Evolutionary conservation across 139 green algal species (phyloP).

Genomic region (Gonium pectorale): DNA sequence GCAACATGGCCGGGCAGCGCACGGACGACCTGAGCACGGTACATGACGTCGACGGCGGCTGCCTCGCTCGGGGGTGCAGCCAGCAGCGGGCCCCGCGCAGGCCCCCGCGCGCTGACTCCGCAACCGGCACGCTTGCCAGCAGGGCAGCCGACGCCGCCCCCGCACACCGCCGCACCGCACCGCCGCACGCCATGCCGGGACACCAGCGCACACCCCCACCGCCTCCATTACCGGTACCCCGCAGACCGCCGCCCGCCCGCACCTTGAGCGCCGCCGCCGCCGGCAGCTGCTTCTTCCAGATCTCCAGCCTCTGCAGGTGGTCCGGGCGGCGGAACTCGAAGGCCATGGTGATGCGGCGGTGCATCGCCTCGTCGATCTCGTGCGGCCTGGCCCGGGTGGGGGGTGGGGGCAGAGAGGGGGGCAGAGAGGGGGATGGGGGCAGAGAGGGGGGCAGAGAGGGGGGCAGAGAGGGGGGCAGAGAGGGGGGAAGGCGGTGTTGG

Average conservation of each 20-base stretch:
- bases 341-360: slow-evolving; percentile 43
- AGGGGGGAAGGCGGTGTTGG: no score
- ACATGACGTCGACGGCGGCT: background rate
- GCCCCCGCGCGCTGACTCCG: no score
- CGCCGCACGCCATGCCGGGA: no score
- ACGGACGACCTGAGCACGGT: no score
- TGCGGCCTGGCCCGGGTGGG: background rate
- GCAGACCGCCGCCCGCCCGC: background rate
- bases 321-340: slow-evolving; percentile 40
- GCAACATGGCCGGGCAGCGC: no score
- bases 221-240: background rate
- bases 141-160: no score
- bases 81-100: no score
- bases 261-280: slow-evolving; percentile 14
- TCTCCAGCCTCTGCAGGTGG: slow-evolving; percentile 39
- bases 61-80: no score
- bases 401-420: background rate
- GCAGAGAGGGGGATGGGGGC: background rate
- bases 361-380: slow-evolving; percentile 44
- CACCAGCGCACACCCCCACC: background rate
- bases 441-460: background rate
- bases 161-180: no score
- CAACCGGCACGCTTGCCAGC: no score
- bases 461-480: background rate
- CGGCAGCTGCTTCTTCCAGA: slow-evolving; percentile 33